Conservation (phyloP, 2,329 filamentous ascomycete genomes). For the Botrytis fabae region DNA sequence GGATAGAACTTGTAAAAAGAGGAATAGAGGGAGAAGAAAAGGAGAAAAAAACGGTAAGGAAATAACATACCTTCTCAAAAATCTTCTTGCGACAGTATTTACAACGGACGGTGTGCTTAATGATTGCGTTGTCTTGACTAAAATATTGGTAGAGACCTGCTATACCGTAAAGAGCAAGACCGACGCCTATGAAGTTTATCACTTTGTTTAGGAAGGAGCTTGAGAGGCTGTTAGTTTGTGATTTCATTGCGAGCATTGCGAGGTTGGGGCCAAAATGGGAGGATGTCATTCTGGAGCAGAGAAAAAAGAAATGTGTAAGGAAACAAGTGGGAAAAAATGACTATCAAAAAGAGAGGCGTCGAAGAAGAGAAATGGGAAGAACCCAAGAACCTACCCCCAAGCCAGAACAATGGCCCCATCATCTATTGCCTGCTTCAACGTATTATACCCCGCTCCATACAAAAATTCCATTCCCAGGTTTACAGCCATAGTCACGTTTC, state of each 20-base stretch:
- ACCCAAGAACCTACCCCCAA: constrained; percentile 56
- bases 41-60: too few relatives aligned
- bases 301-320: neutral
- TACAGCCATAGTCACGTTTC: neutral
- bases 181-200: constrained; percentile 66
- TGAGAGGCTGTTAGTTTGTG: neutral
- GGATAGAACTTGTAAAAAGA: neutral
- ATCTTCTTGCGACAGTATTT: constrained; percentile 65
- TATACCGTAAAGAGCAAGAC: constrained; percentile 63
- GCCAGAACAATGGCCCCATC: constrained; percentile 73
- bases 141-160: constrained; percentile 62
- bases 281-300: too few relatives aligned
- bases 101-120: constrained; percentile 70
- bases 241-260: neutral
- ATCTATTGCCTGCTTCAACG: constrained; percentile 64
- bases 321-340: too few relatives aligned
- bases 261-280: too few relatives aligned
- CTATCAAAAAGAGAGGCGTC: neutral
- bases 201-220: constrained; percentile 63
- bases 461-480: constrained; percentile 8
- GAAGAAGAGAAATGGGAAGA: neutral
- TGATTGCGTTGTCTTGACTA: constrained; percentile 60
- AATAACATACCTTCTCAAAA: constrained; percentile 56
- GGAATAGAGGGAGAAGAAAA: neutral
- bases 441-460: constrained; percentile 60